Percentiles rank a stretch among this genome's conserved stretches.
Conservation (phyloP, 306 rosid genomes). For the Canavalia gladiata region DNA sequence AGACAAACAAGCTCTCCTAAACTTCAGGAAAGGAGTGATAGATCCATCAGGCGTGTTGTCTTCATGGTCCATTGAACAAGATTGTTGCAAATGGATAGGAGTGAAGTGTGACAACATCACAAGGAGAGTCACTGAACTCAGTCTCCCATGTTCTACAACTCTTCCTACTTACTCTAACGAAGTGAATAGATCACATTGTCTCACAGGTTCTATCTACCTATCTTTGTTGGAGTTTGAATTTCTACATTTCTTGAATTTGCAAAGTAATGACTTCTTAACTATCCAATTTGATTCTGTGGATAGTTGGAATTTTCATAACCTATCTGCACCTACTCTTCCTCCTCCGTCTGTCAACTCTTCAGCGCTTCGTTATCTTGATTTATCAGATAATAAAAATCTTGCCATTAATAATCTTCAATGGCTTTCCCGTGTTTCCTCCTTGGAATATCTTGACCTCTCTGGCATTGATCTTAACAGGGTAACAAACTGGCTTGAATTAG, state of each 20-base stretch:
- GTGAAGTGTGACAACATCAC: not conserved
- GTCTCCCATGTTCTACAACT: not conserved
- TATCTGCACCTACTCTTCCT: too few relatives aligned
- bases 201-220: not conserved
- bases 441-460: not conserved
- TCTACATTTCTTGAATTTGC: not conserved
- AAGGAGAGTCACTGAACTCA: constrained; percentile 4
- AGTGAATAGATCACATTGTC: not conserved
- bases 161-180: not conserved
- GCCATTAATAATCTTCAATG: not conserved
- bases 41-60: not conserved
- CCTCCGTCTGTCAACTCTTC: not conserved
- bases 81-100: not conserved
- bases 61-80: not conserved
- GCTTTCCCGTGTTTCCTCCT: constrained; percentile 24
- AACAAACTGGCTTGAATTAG: constrained; percentile 31
- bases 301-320: not conserved
- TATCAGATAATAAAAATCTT: not conserved
- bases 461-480: not conserved
- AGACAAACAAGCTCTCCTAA: not conserved
- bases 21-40: not conserved
- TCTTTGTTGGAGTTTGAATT: not conserved
- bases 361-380: not conserved
- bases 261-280: not conserved
- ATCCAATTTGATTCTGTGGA: not conserved